Base-by-base conservation (phyloP, 163 green algal genomes). In the Trebouxia gelatinosa region DNA sequence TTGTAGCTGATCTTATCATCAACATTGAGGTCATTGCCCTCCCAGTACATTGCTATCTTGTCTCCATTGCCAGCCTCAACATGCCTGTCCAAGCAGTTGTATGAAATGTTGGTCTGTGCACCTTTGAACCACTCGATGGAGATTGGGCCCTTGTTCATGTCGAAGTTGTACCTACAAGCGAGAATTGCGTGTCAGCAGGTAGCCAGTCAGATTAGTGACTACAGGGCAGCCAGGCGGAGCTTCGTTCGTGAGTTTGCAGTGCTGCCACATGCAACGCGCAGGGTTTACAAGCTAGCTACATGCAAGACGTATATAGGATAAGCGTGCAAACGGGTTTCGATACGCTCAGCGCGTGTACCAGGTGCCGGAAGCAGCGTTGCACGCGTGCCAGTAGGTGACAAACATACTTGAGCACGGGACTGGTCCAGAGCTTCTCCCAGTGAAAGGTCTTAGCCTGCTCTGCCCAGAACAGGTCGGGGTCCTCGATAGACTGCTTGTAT, bases 391-490 rank as follows among this genome's bases (percentile, higher is more conserved):
- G n/a, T n/a, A n/a, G n/a, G n/a, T n/a, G n/a, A n/a, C 19, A 62
- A 6, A 39, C 68, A 9, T 31, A 76, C 68, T 38, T 29, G 3
- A 61, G 13, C n/a, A 76, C 38, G 23, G 68, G 68, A 9, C 21
- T 16, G n/a, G 29, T 62, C 68, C 68, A 76, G 5, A 39, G 85
- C 75, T 90, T 92, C 21, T 94, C 64, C 93, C 94, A 98, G 76
- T 93, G 67, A 67, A 95, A 97, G 31, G 90, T 70, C 66, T 81
- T 57, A 19, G 92, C 92, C 21, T 91, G 80, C 16, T 91, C 75
- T 5, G 75, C 86, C 94, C 94, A 98, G 78, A 98, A 98, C 64
- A 59, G 85, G 68, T 91, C 88, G 5, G 94, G 94, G 78, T 98
- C 89, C 54, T 95, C 78, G 3, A 98, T 78, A 21, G 85, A 93